Evolutionary conservation across 352 stramenopile genomes (phyloP).

Genomic region (Phytopythium aichiense): DNA sequence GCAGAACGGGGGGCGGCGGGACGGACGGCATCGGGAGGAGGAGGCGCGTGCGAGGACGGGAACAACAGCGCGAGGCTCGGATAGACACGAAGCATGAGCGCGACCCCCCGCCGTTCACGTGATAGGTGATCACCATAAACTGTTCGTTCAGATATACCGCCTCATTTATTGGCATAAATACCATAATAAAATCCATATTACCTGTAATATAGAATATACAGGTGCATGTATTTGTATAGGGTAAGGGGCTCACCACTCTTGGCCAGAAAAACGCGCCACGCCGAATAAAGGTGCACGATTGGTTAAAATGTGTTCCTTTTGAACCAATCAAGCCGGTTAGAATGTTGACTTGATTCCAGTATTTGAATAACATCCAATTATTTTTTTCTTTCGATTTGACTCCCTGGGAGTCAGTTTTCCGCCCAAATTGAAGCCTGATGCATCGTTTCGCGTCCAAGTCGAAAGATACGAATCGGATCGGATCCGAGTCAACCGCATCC

Average conservation of each 20-base stretch:
- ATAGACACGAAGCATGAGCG: conserved; percentile 26
- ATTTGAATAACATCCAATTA: too few relatives aligned
- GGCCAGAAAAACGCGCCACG: conserved; percentile 9
- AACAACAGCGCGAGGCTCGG: neutral
- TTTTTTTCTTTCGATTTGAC: too few relatives aligned
- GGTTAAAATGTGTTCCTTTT: neutral
- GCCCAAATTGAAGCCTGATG: too few relatives aligned
- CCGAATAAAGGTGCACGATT: neutral
- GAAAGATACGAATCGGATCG: too few relatives aligned
- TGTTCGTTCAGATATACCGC: neutral
- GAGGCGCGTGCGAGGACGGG: too few relatives aligned
- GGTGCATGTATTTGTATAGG: neutral
- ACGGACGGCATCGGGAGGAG: neutral
- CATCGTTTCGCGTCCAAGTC: too few relatives aligned
- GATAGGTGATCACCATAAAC: conserved; percentile 6
- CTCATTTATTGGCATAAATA: neutral
- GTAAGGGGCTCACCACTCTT: neutral
- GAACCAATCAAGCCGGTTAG: neutral
- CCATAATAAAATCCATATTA: too few relatives aligned
- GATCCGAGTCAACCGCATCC: neutral
- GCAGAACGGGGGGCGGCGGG: neutral
- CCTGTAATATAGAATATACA: conserved; percentile 8
- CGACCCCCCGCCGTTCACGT: conserved; percentile 14
- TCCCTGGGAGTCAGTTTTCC: too few relatives aligned
- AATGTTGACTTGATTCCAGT: too few relatives aligned